Evolutionary conservation across 306 rosid genomes (phyloP), one percentile per base, ranked within the genome.

Genomic region (Gastrolobium bilobum): DNA sequence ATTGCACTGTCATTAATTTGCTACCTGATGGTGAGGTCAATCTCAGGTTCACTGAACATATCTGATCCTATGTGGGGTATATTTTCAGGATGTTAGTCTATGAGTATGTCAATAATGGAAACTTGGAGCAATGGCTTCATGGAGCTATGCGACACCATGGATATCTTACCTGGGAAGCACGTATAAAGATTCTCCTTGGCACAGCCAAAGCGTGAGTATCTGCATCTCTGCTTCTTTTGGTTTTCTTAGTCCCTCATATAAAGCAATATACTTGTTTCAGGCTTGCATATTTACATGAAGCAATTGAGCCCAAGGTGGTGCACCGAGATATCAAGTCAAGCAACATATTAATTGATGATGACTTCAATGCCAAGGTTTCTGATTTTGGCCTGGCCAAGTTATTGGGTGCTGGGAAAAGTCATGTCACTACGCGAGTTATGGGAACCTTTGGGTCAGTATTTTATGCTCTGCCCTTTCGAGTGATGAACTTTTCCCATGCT

Each of bases 121-220:
- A 92, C 84, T 85, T 94, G 78, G 98, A 94, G 83, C 97, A 90
- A 75, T 94, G 98, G 98, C 94, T 94, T 72, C 98, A 94, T 76
- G 97, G 94, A 83, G 98, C 92, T 15, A 92, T 94, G 98, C 93
- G 93, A 53, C 94, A 92, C 71, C 94, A 94, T 83, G 97, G 92
- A 43, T 90, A 92, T 87, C 98, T 94, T 68, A 94, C 98, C 11
- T 94, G 98, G 98, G 97, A 94, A 82, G 97, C 98, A 13, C 94
- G 98, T 7, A 88, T 85, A 71, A 94, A 92, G 91, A 80, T 94
- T 85, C 89, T 94, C 79, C 90, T 92, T 29, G 98, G 98, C 84
- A 94, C 97, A 1, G 98, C 97, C 57, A 94, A 94, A 88, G 98
- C 97, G 98, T 94, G 82, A 87, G 98, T 77, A 79, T 15, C 75